Percentiles rank a stretch among this genome's conserved stretches.
Conservation (phyloP, 2,329 filamentous ascomycete genomes). For the Arthroderma uncinatum region DNA sequence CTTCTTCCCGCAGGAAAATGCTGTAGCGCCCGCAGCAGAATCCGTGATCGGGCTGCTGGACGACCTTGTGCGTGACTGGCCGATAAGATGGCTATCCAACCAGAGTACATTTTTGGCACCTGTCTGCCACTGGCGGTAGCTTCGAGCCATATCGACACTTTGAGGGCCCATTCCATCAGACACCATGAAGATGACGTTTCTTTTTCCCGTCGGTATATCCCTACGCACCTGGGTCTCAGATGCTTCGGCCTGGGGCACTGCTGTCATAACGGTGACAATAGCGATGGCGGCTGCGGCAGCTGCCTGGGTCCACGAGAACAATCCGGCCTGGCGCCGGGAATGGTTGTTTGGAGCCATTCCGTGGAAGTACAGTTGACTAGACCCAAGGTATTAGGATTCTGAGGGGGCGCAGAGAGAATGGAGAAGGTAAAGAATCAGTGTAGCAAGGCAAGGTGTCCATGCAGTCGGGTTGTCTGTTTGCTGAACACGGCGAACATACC, state of each 20-base stretch:
- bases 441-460: neutral
- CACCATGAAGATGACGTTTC: slow-evolving; percentile 97
- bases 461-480: too few species aligned
- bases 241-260: slow-evolving; percentile 44
- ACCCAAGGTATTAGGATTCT: too few species aligned
- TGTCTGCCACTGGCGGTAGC: slow-evolving; percentile 70
- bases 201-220: slow-evolving; percentile 52
- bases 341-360: slow-evolving; percentile 19
- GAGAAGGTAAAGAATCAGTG: neutral
- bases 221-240: slow-evolving; percentile 31
- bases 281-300: slow-evolving; percentile 73
- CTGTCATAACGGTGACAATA: slow-evolving; percentile 52
- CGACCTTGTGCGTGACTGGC: slow-evolving; percentile 76
- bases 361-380: neutral
- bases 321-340: slow-evolving; percentile 59
- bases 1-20: slow-evolving; percentile 85
- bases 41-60: slow-evolving; percentile 81
- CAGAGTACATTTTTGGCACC: slow-evolving; percentile 63
- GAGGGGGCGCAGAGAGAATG: neutral
- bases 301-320: slow-evolving; percentile 73
- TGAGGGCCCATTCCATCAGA: slow-evolving; percentile 97
- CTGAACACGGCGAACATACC: too few species aligned
- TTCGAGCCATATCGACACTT: slow-evolving; percentile 73
- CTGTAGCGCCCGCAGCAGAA: slow-evolving; percentile 88
- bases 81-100: slow-evolving; percentile 81